Percentiles rank a stretch among this genome's conserved stretches.
Conservation (phyloP, 495 filamentous ascomycete species). For the Hypoxylon lenormandii region DNA sequence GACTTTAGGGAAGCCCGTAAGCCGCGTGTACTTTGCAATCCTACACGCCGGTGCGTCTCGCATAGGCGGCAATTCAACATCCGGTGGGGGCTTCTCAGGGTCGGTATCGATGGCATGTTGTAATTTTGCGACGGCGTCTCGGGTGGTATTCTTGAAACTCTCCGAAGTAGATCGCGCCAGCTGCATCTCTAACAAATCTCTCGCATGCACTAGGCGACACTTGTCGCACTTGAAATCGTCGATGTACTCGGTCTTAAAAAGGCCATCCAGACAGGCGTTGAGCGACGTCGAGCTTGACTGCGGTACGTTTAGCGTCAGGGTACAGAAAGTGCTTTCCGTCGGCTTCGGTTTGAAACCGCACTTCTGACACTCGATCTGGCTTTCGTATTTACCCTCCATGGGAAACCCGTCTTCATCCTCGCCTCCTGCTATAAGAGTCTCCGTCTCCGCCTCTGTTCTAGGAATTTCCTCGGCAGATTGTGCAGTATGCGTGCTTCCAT, state of each 20-base stretch:
- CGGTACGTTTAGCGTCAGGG: constrained; percentile 90
- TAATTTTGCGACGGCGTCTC: constrained; percentile 64
- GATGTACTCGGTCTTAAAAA: constrained; percentile 94
- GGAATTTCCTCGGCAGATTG: constrained; percentile 33
- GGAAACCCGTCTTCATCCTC: constrained; percentile 78
- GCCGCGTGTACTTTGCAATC: constrained; percentile 86
- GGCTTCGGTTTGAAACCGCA: constrained; percentile 90
- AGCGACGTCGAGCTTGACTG: constrained; percentile 68
- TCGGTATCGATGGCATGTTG: constrained; percentile 74
- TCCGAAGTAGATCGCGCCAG: constrained; percentile 60
- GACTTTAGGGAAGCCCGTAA: constrained; percentile 86
- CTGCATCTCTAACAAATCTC: constrained; percentile 52
- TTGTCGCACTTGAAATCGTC: constrained; percentile 96
- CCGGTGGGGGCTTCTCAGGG: constrained; percentile 79
- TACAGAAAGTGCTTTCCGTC: constrained; percentile 85
- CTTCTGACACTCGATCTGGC: constrained; percentile 89
- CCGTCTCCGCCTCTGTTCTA: constrained; percentile 30
- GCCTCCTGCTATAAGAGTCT: constrained; percentile 28
- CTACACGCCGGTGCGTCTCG: constrained; percentile 79
- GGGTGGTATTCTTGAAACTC: constrained; percentile 58
- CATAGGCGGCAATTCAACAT: constrained; percentile 77
- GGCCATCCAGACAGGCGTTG: constrained; percentile 82
- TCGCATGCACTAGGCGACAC: constrained; percentile 85
- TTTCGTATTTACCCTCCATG: constrained; percentile 85
- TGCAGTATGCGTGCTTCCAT: constrained; percentile 17